Evolutionary conservation across 768 basidiomycete species (phyloP).

Genomic region (Suillus alpinus): DNA sequence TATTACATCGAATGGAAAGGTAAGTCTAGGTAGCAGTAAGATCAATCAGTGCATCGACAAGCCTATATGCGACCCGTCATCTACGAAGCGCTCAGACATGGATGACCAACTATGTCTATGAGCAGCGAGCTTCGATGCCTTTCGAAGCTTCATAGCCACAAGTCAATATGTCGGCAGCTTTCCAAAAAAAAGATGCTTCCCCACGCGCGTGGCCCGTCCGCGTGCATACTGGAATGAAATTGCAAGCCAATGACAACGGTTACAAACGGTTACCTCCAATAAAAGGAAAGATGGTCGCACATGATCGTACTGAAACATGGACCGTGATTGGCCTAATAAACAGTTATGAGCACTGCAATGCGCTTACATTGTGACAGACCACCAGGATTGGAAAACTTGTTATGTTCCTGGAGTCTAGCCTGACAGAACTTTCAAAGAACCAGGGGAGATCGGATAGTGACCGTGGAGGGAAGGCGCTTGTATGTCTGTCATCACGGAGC

Average conservation of each 20-base stretch:
- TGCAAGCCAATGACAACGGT: background rate
- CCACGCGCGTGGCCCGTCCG: too few species aligned
- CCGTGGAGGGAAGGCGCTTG: background rate
- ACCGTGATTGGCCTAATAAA: background rate
- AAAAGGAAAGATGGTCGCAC: background rate
- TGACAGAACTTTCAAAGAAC: background rate
- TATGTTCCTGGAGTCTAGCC: background rate
- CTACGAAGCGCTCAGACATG: background rate
- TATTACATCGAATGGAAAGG: background rate
- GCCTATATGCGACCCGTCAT: background rate
- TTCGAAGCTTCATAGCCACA: background rate
- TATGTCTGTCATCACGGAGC: background rate
- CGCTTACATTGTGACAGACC: background rate
- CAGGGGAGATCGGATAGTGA: background rate
- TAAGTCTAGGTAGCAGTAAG: background rate
- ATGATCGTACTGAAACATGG: background rate
- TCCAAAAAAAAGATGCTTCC: background rate
- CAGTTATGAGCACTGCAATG: background rate
- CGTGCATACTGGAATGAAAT: too few species aligned
- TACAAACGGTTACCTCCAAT: background rate
- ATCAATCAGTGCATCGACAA: background rate
- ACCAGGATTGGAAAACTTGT: background rate
- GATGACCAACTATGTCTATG: background rate
- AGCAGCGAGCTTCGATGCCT: too few species aligned
- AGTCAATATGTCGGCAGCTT: background rate